A percentile compares a stretch with the other conserved stretches of the same genome.
phyloP scores from a whole-genome alignment of 495 filamentous ascomycete genomes.

The Podospora tetraspora region DNA sequence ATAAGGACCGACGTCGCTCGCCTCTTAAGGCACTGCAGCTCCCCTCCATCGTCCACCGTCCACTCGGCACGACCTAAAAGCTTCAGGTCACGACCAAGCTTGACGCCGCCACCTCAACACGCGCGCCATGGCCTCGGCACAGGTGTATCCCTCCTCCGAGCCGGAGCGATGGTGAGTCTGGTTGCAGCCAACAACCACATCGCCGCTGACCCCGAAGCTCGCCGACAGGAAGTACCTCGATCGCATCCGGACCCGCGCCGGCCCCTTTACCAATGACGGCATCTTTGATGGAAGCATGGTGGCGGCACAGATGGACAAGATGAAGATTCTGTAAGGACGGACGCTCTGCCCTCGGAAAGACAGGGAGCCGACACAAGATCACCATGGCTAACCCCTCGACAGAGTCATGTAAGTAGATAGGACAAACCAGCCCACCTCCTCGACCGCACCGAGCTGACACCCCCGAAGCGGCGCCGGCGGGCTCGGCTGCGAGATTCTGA shows the following conservation, averaged over 20 bases:
- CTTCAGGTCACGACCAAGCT: neutral
- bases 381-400: neutral
- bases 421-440: neutral
- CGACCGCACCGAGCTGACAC: slow-evolving; percentile 40
- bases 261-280: slow-evolving; percentile 73
- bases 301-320: slow-evolving; percentile 50
- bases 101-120: neutral
- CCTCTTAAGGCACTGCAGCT: neutral
- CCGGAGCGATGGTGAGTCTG: slow-evolving; percentile 26
- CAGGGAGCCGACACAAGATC: neutral
- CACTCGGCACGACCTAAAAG: neutral
- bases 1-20: neutral
- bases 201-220: neutral
- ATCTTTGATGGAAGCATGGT: slow-evolving; percentile 61
- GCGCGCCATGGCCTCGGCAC: slow-evolving; percentile 25
- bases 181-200: neutral
- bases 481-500: slow-evolving; percentile 92
- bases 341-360: neutral
- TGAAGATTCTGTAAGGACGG: slow-evolving; percentile 30
- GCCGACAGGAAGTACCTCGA: slow-evolving; percentile 62
- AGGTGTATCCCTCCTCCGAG: slow-evolving; percentile 24
- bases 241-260: slow-evolving; percentile 64
- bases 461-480: slow-evolving; percentile 69
- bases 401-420: slow-evolving; percentile 26
- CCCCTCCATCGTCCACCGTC: neutral